Conservation (phyloP, 2,329 filamentous ascomycete genomes). For the Didymella arachidicola region DNA sequence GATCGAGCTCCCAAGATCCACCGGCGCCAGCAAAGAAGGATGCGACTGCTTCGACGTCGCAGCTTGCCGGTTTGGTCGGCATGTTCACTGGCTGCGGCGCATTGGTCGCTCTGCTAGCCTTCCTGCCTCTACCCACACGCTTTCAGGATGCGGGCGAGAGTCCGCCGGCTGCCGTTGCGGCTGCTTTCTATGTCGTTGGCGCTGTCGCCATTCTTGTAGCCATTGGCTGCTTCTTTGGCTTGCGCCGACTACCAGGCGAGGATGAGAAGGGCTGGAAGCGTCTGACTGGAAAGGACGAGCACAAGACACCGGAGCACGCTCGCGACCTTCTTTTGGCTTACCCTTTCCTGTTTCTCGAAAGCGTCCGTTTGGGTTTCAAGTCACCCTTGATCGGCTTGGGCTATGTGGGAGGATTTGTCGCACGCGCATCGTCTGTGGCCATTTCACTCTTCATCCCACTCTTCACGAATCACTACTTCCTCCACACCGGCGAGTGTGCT, state of each 20-base stretch:
- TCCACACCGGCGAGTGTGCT: constrained; percentile 79
- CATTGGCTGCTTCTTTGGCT: constrained; percentile 77
- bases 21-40: constrained; percentile 29
- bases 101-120: constrained; percentile 79
- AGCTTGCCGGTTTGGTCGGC: constrained; percentile 87
- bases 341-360: constrained; percentile 51
- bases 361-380: constrained; percentile 69
- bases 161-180: constrained; percentile 75
- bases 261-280: constrained; percentile 74
- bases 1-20: constrained; percentile 41
- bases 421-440: constrained; percentile 90
- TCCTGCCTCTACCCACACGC: constrained; percentile 84
- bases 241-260: constrained; percentile 74
- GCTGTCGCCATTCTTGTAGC: constrained; percentile 75
- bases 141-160: constrained; percentile 78
- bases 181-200: constrained; percentile 89
- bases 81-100: constrained; percentile 93
- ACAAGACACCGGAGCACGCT: constrained; percentile 37
- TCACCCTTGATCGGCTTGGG: constrained; percentile 83
- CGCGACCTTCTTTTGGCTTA: constrained; percentile 68
- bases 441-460: constrained; percentile 95
- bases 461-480: constrained; percentile 90
- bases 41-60: constrained; percentile 58
- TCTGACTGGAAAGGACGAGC: constrained; percentile 41
- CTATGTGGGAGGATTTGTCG: constrained; percentile 94